These are phyloP conservation scores for Metschnikowia vanudenii DNA, from an alignment of 805 yeast species.

Conservation along the genomic window DNA sequence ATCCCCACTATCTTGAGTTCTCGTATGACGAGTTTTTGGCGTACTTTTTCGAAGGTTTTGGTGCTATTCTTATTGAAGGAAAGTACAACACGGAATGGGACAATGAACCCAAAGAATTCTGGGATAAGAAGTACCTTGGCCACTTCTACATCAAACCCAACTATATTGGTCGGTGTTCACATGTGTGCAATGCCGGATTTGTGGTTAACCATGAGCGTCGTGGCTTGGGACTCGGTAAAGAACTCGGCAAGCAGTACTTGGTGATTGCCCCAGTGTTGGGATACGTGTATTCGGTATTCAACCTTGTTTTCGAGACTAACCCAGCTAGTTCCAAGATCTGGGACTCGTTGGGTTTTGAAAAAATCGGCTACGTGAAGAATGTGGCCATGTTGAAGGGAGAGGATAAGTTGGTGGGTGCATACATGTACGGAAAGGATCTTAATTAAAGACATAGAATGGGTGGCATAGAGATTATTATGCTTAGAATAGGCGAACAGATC, in stretches of 20 bases:
- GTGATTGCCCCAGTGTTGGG: slow-evolving; percentile 76
- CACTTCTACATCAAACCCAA: slow-evolving; percentile 84
- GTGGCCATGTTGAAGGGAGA: slow-evolving; percentile 72
- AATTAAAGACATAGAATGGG: neutral
- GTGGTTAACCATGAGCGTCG: slow-evolving; percentile 59
- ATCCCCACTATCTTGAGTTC: slow-evolving; percentile 54
- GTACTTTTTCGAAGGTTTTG: slow-evolving; percentile 68
- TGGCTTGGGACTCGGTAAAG: slow-evolving; percentile 67
- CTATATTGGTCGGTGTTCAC: slow-evolving; percentile 80
- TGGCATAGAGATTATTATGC: too few species aligned
- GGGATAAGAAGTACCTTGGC: slow-evolving; percentile 59
- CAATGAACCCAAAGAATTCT: slow-evolving; percentile 34
- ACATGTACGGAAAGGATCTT: slow-evolving; percentile 69
- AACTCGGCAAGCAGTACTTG: slow-evolving; percentile 66
- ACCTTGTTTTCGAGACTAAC: slow-evolving; percentile 81
- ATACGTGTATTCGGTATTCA: slow-evolving; percentile 79
- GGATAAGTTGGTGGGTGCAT: slow-evolving; percentile 67
- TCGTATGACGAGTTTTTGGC: slow-evolving; percentile 50
- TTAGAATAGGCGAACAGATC: too few species aligned
- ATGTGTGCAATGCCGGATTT: slow-evolving; percentile 86
- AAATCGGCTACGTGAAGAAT: slow-evolving; percentile 71
- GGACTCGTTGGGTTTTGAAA: slow-evolving; percentile 79
- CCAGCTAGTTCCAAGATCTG: slow-evolving; percentile 73
- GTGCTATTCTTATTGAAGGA: slow-evolving; percentile 56
- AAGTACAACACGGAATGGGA: slow-evolving; percentile 29